Evolutionary conservation across 2,329 filamentous ascomycete species (phyloP), one percentile per base, ranked within the genome.

Genomic region (Neonectria punicea): DNA sequence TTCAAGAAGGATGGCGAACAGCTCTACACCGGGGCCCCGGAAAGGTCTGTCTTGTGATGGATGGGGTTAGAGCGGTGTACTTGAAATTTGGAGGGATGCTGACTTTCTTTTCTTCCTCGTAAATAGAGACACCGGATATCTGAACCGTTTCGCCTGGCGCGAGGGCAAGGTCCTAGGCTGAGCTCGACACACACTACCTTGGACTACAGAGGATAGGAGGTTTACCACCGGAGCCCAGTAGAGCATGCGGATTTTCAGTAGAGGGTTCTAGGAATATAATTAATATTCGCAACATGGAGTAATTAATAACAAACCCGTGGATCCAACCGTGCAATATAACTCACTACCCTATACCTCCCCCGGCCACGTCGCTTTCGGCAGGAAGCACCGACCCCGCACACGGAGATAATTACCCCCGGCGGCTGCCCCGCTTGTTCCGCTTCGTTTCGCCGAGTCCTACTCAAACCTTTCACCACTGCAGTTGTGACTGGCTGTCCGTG

Each of bases 1-100:
- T 71, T 70, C 9, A 36, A 70, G 54, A 71, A 69, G 41, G 56
- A 67, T 10, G 68, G 68, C 0, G 1, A 71, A 49, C 58, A 67
- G 7, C 44, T 71, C 1, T 71, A 71, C 43, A 55, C 53, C 1
- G 54, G 60, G 4, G 69, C 69, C 8, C 69, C 61, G 1, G 20
- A 59, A 47, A 32, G 53, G 22, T 9, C 8, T 32, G 32, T 14
- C 1, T 18, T 4, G 4, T 50, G 25, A 25, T 47, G 11, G 18
- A 9, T 13, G 20, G 18, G 20, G 11, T 18, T 18, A 22, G 43
- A 14, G 6, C 34, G 13, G 1, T 36, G 13, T 36, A 5, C 2
- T 36, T 36, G 34, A 16, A 16, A 11, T 14, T 44, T 13, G 6
- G 9, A 13, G 10, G 18, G 14, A 22, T 22, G 20, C 9, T 46